Evolutionary conservation across 306 rosid genomes (phyloP).

Genomic region (Ormosia emarginata): DNA sequence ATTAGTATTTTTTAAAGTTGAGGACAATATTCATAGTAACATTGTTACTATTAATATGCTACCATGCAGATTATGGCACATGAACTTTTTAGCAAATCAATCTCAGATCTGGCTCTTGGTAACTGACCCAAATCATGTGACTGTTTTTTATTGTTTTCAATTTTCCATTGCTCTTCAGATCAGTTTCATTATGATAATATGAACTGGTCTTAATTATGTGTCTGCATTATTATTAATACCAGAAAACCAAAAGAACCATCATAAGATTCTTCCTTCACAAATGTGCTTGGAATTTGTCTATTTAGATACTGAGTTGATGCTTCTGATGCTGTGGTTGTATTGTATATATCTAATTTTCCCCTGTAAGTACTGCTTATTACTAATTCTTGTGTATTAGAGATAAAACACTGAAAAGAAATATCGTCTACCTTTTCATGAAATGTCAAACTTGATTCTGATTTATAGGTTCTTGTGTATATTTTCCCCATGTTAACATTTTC

Average conservation of each 20-base stretch:
- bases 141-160: constrained; percentile 18
- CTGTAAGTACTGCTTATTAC: constrained; percentile 1
- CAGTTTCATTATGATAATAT: constrained; percentile 21
- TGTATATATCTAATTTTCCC: neutral
- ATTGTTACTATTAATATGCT: neutral
- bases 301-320: constrained; percentile 21
- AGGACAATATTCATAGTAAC: constrained; percentile 8
- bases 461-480: constrained; percentile 18
- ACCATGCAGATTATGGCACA: neutral
- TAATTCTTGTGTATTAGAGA: constrained; percentile 5
- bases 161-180: constrained; percentile 8
- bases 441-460: constrained; percentile 16
- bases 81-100: neutral
- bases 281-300: constrained; percentile 16
- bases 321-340: constrained; percentile 14
- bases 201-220: neutral
- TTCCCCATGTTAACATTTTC: neutral
- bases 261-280: constrained; percentile 22
- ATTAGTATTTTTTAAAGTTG: neutral
- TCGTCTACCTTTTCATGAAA: constrained; percentile 2
- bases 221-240: constrained; percentile 1
- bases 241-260: neutral
- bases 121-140: neutral
- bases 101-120: neutral
- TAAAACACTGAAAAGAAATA: constrained; percentile 1